A percentile compares a stretch with the other conserved stretches of the same genome.
phyloP scores from a whole-genome alignment of 2,329 filamentous ascomycete species.

The Metarhizium brunneum region DNA sequence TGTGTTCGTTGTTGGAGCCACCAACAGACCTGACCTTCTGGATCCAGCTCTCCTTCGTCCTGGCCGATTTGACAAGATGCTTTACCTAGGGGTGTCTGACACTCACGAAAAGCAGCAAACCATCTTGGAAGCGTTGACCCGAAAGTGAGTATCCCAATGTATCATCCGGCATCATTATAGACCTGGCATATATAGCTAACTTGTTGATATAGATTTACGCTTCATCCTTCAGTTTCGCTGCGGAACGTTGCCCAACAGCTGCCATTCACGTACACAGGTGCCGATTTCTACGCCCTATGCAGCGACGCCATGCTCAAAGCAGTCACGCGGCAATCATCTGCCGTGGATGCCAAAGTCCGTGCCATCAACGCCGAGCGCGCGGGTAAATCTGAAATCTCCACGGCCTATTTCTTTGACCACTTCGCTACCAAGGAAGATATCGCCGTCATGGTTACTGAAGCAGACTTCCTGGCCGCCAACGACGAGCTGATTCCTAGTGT shows the following conservation, averaged over 20 bases:
- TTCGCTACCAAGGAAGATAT: constrained; percentile 74
- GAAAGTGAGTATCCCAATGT: constrained; percentile 57
- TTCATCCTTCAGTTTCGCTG: constrained; percentile 72
- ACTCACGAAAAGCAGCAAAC: constrained; percentile 94
- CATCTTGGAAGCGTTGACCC: constrained; percentile 86
- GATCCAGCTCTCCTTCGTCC: constrained; percentile 84
- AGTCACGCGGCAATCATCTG: constrained; percentile 78
- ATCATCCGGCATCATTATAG: not conserved
- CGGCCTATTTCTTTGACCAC: constrained; percentile 95
- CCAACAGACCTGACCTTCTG: constrained; percentile 86
- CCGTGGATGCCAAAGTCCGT: constrained; percentile 76
- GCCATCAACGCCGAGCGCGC: constrained; percentile 47
- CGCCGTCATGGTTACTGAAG: constrained; percentile 77
- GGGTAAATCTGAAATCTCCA: constrained; percentile 51
- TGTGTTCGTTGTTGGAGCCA: constrained; percentile 94
- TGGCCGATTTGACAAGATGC: constrained; percentile 95
- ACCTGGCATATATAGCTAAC: not conserved
- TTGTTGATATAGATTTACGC: constrained; percentile 57
- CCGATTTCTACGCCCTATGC: constrained; percentile 93
- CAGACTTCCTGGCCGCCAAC: constrained; percentile 77
- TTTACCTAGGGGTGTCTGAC: constrained; percentile 92
- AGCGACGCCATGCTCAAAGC: constrained; percentile 99
- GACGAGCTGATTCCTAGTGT: constrained; percentile 87
- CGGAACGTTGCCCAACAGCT: constrained; percentile 63
- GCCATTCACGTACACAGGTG: constrained; percentile 94